Percentiles rank a stretch among this genome's conserved stretches.
phyloP scores from a whole-genome alignment of 1,284 basidiomycete species.

The Cutaneotrichosporon cavernicola region DNA sequence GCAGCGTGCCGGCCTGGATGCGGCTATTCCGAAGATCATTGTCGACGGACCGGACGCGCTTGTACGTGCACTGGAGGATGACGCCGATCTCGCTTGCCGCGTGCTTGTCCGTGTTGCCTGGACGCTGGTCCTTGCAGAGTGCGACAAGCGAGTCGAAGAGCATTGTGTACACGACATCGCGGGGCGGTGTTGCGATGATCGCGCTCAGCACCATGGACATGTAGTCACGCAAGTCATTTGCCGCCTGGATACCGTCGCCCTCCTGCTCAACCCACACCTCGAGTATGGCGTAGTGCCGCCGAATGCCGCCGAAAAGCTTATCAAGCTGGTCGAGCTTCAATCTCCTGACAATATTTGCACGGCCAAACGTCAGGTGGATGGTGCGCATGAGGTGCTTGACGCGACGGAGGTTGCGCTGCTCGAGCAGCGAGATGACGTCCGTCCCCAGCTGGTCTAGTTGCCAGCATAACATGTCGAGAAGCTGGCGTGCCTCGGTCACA shows the following conservation, averaged over 20 bases:
- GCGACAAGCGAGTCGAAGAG: constrained; percentile 75
- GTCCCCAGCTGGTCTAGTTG: constrained; percentile 67
- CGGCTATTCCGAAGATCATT: constrained; percentile 78
- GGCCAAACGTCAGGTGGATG: constrained; percentile 22
- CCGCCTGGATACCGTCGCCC: constrained; percentile 57
- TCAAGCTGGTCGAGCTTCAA: constrained; percentile 22
- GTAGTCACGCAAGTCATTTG: constrained; percentile 84
- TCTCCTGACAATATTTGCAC: constrained; percentile 16
- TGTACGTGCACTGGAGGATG: constrained; percentile 98
- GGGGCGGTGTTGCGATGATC: constrained; percentile 83
- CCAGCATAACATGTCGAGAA: constrained; percentile 69
- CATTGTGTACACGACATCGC: constrained; percentile 88
- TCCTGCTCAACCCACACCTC: constrained; percentile 19
- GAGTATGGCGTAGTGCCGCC: constrained; percentile 19
- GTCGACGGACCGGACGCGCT: constrained; percentile 89
- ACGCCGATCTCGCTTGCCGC: constrained; percentile 91
- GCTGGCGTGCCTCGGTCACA: constrained; percentile 58
- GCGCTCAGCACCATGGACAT: constrained; percentile 98
- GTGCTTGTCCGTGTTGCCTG: constrained; percentile 61
- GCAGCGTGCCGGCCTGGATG: constrained; percentile 81
- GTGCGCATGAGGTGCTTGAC: constrained; percentile 93
- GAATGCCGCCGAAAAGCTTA: constrained; percentile 17
- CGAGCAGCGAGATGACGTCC: constrained; percentile 70
- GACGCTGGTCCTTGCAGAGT: constrained; percentile 78
- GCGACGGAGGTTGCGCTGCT: constrained; percentile 77